phyloP scores from a whole-genome alignment of 257 asterid species.

The Nicotiana otophora region DNA sequence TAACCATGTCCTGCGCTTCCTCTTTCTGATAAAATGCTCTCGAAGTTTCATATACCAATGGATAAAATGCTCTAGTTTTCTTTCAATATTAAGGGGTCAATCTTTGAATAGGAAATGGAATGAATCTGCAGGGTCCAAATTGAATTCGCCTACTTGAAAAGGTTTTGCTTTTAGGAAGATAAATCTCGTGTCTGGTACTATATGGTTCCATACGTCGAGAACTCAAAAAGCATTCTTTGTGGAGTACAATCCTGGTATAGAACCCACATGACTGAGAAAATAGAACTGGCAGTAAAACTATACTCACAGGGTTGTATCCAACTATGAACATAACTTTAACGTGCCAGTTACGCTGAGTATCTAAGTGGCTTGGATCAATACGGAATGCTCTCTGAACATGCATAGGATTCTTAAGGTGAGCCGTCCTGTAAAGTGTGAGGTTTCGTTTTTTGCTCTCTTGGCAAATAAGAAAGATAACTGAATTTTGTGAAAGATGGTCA shows the following conservation, averaged over 20 bases:
- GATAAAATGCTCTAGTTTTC: background rate
- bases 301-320: background rate
- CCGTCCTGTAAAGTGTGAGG: background rate
- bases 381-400: background rate
- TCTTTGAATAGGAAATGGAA: conserved; percentile 1
- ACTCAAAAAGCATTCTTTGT: background rate
- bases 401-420: background rate
- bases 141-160: background rate
- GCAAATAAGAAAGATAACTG: too few relatives aligned
- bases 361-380: background rate
- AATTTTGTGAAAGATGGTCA: too few relatives aligned
- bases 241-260: background rate
- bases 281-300: background rate
- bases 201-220: background rate
- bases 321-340: background rate
- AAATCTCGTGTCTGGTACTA: background rate
- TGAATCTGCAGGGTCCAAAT: background rate
- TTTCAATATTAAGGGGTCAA: background rate
- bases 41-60: background rate
- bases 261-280: background rate
- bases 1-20: background rate
- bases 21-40: background rate
- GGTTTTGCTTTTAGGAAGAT: background rate
- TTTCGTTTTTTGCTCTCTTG: background rate
- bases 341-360: background rate